Conservation (phyloP, 2,329 filamentous ascomycete genomes). For the Plenodomus lindquistii region DNA sequence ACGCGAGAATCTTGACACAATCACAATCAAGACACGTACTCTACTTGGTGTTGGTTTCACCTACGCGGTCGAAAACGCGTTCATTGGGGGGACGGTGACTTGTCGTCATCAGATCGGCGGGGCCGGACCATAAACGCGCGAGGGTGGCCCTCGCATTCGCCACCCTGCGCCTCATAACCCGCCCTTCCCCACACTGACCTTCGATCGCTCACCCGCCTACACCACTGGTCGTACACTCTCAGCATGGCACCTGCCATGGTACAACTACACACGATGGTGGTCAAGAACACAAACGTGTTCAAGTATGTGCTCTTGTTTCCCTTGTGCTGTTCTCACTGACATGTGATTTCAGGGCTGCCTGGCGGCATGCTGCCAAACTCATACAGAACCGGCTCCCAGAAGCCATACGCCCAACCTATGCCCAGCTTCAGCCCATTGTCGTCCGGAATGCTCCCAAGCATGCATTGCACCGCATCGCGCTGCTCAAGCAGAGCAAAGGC, state of each 20-base stretch:
- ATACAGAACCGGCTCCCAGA: constrained; percentile 51
- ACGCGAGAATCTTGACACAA: too few relatives aligned
- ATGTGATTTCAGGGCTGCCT: constrained; percentile 46
- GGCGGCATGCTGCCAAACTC: constrained; percentile 52
- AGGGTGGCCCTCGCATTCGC: constrained; percentile 20
- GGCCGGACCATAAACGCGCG: constrained; percentile 11
- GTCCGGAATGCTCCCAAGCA: constrained; percentile 61
- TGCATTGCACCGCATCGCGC: constrained; percentile 63
- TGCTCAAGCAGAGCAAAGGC: constrained; percentile 66
- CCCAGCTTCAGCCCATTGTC: constrained; percentile 62
- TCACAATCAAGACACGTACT: not conserved
- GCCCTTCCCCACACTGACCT: constrained; percentile 22
- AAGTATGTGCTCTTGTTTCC: constrained; percentile 33
- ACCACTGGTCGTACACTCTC: constrained; percentile 21
- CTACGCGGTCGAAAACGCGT: not conserved
- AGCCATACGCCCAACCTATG: constrained; percentile 48
- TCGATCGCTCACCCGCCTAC: constrained; percentile 9
- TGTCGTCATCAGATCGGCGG: constrained; percentile 18
- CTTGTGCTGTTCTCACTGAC: constrained; percentile 14
- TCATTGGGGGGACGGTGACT: constrained; percentile 12
- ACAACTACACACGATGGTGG: constrained; percentile 46
- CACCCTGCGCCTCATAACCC: constrained; percentile 22
- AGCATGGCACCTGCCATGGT: constrained; percentile 46
- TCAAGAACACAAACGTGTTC: constrained; percentile 47
- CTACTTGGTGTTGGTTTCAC: not conserved